Percentiles rank a stretch among this genome's conserved stretches.
phyloP scores from a whole-genome alignment of 2,329 filamentous ascomycete species.

The Rosellinia necatrix region DNA sequence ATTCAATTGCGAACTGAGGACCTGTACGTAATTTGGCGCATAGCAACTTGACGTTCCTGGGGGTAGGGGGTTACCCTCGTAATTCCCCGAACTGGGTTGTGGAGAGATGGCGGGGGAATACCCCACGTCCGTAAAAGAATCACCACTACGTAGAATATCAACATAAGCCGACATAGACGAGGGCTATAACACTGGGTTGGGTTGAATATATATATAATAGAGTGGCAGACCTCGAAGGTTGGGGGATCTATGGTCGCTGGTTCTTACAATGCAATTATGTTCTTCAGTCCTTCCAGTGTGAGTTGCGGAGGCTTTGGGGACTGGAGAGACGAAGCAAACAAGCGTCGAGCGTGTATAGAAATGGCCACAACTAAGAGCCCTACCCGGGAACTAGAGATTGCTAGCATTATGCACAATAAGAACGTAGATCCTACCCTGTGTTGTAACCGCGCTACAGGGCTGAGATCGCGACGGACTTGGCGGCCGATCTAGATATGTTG shows the following conservation, averaged over 20 bases:
- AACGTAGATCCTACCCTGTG: background rate
- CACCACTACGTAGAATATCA: slow-evolving; percentile 10
- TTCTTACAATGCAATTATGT: slow-evolving; percentile 25
- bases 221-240: background rate
- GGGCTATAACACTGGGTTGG: background rate
- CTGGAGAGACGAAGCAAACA: background rate
- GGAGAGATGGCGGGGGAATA: slow-evolving; percentile 11
- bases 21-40: slow-evolving; percentile 16
- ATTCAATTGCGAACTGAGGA: slow-evolving; percentile 21
- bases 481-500: slow-evolving; percentile 9
- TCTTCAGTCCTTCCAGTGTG: slow-evolving; percentile 8
- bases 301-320: slow-evolving; percentile 3
- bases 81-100: slow-evolving; percentile 15
- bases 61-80: slow-evolving; percentile 20
- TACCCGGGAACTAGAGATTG: background rate
- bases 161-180: background rate
- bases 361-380: slow-evolving; percentile 2
- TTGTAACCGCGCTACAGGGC: background rate
- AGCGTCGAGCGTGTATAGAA: background rate
- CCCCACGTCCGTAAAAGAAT: slow-evolving; percentile 20
- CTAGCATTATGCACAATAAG: background rate
- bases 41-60: slow-evolving; percentile 23
- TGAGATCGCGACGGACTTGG: slow-evolving; percentile 2
- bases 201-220: background rate
- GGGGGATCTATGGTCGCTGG: too few species aligned